Percentiles rank a stretch among this genome's conserved stretches.
Evolutionary conservation across 257 asterid species (phyloP).

Genomic region (Rhazya stricta): DNA sequence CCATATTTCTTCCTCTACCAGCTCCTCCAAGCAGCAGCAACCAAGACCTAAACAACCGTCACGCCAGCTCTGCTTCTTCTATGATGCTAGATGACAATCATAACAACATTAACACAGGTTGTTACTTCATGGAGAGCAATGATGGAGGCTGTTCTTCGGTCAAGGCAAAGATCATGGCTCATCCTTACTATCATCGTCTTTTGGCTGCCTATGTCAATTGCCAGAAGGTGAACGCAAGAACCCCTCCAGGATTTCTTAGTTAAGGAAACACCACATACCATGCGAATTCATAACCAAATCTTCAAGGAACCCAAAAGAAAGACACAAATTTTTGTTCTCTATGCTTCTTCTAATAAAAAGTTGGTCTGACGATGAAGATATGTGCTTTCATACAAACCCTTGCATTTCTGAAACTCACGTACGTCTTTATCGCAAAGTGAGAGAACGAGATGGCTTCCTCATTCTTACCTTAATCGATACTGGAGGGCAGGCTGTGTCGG

Average conservation of each 20-base stretch:
- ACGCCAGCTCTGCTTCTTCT: conserved; percentile 20
- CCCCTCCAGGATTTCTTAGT: neutral
- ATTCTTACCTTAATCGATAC: conserved; percentile 14
- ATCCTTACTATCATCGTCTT: conserved; percentile 87
- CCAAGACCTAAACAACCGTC: conserved; percentile 14
- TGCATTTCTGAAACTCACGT: neutral
- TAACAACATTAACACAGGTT: conserved; percentile 22
- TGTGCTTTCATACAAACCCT: neutral
- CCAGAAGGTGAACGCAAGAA: conserved; percentile 54
- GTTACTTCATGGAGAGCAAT: conserved; percentile 55
- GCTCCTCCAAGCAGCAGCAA: conserved; percentile 11
- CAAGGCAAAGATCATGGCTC: conserved; percentile 82
- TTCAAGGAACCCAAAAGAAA: neutral
- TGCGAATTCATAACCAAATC: too few species aligned
- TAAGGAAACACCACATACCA: too few species aligned
- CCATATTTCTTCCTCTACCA: conserved; percentile 37
- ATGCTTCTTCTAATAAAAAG: neutral
- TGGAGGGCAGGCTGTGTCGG: conserved; percentile 11
- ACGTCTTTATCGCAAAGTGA: neutral
- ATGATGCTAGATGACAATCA: conserved; percentile 36
- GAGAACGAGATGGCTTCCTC: neutral
- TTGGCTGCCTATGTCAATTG: conserved; percentile 74
- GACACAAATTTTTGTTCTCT: neutral
- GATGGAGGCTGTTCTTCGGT: conserved; percentile 30
- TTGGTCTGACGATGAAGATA: neutral